Percentiles rank a stretch among this genome's conserved stretches.
Conservation (phyloP, 2,329 filamentous ascomycete species). For the Fusarium setosum region DNA sequence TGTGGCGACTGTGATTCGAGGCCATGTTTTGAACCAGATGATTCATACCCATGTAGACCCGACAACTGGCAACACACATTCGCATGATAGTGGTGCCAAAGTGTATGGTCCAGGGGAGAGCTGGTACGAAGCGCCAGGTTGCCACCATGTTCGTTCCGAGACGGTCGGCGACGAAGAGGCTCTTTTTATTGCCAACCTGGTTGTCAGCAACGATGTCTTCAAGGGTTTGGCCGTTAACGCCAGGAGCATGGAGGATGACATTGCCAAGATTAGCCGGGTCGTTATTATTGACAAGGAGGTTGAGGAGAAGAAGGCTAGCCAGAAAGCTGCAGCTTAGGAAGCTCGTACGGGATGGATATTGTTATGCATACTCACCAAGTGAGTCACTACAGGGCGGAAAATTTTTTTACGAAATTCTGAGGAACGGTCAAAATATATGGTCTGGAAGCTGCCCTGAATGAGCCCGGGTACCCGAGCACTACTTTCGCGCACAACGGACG, state of each 20-base stretch:
- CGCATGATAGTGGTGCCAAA: slow-evolving; percentile 21
- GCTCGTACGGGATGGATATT: no score
- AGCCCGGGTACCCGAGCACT: no score
- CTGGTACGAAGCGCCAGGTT: slow-evolving; percentile 32
- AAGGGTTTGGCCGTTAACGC: slow-evolving; percentile 15
- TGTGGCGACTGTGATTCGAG: slow-evolving; percentile 22
- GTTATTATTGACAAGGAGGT: slow-evolving; percentile 28
- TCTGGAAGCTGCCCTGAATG: no score
- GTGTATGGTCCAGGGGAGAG: slow-evolving; percentile 29
- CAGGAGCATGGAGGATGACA: slow-evolving; percentile 8
- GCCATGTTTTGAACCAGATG: slow-evolving; percentile 31
- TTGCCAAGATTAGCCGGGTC: slow-evolving; percentile 17
- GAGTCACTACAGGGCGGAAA: no score
- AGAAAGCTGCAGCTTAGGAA: no score
- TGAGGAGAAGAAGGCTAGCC: slow-evolving; percentile 10
- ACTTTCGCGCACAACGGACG: no score
- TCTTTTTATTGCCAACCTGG: slow-evolving; percentile 22
- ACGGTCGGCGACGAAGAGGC: slow-evolving; percentile 23
- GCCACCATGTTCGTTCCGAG: slow-evolving; percentile 33
- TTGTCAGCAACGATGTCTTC: slow-evolving; percentile 22
- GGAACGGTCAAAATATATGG: no score
- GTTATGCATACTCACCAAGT: no score
- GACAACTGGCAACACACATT: slow-evolving; percentile 1
- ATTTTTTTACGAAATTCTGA: no score
- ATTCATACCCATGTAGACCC: slow-evolving; percentile 20